Evolutionary conservation across 805 yeast genomes (phyloP).

Genomic region (Cyberlindnera americana): DNA sequence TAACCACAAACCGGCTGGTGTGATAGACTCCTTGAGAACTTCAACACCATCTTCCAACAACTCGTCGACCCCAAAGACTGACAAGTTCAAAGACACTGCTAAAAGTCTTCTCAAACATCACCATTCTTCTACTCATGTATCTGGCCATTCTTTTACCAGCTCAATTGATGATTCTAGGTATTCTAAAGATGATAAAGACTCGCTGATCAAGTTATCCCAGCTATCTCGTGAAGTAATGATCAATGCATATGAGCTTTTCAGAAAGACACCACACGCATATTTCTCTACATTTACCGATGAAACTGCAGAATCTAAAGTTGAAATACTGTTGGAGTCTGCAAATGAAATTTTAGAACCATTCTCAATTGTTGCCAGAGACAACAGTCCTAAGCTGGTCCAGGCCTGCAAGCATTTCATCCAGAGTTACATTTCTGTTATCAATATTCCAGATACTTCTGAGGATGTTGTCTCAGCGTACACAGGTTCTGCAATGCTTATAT

Average conservation of each 20-base stretch:
- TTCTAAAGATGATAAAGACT: conserved; percentile 14
- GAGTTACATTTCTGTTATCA: conserved; percentile 30
- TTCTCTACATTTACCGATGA: conserved; percentile 13
- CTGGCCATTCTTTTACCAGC: conserved; percentile 4
- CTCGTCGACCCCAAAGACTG: conserved; percentile 24
- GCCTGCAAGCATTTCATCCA: conserved; percentile 36
- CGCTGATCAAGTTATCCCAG: conserved; percentile 11
- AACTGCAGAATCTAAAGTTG: conserved; percentile 6
- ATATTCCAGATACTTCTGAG: conserved; percentile 29
- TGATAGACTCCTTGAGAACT: conserved; percentile 14
- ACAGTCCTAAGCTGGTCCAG: conserved; percentile 32
- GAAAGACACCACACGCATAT: conserved; percentile 33
- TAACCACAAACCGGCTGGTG: conserved; percentile 2
- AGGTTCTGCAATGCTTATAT: conserved; percentile 37
- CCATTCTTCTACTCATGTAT: conserved; percentile 19
- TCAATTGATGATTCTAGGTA: conserved; percentile 18
- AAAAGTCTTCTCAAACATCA: conserved; percentile 25
- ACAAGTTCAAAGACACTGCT: conserved; percentile 25
- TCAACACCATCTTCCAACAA: conserved; percentile 21
- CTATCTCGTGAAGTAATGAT: conserved; percentile 27
- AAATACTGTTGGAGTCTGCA: conserved; percentile 1
- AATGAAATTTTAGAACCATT: conserved; percentile 32
- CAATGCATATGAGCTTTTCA: conserved; percentile 31
- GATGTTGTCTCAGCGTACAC: conserved; percentile 34
- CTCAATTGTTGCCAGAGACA: conserved; percentile 35